phyloP scores from a whole-genome alignment of 2,329 filamentous ascomycete genomes.

The Aspergillus quadrilineatus region DNA sequence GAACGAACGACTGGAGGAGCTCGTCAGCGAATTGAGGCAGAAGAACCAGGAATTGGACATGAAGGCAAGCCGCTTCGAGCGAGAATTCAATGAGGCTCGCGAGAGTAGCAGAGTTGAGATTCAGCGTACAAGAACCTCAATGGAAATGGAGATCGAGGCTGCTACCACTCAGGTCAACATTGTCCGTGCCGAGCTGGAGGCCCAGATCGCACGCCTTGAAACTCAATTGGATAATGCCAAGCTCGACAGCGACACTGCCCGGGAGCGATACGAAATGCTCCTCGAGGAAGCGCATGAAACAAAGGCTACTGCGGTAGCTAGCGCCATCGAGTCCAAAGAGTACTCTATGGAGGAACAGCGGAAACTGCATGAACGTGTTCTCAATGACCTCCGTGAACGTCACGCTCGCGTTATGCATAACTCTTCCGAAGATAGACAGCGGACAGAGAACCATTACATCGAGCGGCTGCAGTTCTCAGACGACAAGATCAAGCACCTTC shows the following conservation, averaged over 20 bases:
- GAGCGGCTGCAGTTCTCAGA: constrained; percentile 80
- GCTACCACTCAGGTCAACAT: constrained; percentile 84
- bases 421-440: constrained; percentile 76
- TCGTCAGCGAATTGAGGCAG: constrained; percentile 49
- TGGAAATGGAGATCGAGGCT: constrained; percentile 78
- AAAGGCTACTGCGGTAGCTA: constrained; percentile 60
- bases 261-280: constrained; percentile 78
- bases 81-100: constrained; percentile 79
- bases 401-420: constrained; percentile 73
- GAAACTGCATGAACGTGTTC: constrained; percentile 67
- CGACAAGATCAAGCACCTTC: constrained; percentile 79
- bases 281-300: constrained; percentile 75
- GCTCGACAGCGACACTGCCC: constrained; percentile 76
- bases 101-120: constrained; percentile 78
- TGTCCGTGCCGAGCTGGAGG: constrained; percentile 77
- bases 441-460: constrained; percentile 73
- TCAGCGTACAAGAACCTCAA: constrained; percentile 71
- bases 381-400: constrained; percentile 73
- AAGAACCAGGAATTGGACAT: constrained; percentile 70
- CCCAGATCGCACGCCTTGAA: constrained; percentile 70
- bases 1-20: constrained; percentile 63
- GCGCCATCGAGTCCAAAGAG: constrained; percentile 55
- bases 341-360: constrained; percentile 57
- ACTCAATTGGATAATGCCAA: constrained; percentile 73
- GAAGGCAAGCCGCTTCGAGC: constrained; percentile 67